These are phyloP conservation scores for Microbotryomycetes sp. DNA, from an alignment of 1,284 basidiomycete genomes.

Conservation along the genomic window DNA sequence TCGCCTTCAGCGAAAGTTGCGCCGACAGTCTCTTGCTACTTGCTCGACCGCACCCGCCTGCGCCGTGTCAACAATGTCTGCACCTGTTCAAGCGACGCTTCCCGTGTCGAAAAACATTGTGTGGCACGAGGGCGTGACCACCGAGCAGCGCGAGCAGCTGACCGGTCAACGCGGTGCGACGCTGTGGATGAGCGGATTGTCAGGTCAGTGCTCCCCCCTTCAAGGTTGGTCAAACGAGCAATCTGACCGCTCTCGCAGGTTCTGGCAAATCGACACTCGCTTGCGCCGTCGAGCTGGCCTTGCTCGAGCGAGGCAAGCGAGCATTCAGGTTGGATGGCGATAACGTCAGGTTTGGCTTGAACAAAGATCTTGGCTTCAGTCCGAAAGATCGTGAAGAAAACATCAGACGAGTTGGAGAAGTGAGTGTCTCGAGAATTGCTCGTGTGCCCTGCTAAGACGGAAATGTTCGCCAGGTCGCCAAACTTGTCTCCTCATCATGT, in stretches of 20 bases:
- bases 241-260: conserved; percentile 21
- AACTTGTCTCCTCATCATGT: conserved; percentile 82
- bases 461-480: conserved; percentile 92
- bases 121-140: conserved; percentile 35
- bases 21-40: too few relatives aligned
- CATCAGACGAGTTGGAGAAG: conserved; percentile 95
- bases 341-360: conserved; percentile 92
- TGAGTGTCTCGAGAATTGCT: conserved; percentile 38
- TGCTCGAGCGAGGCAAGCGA: conserved; percentile 78
- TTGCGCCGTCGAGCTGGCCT: conserved; percentile 91
- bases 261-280: conserved; percentile 82
- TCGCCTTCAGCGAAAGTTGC: too few relatives aligned
- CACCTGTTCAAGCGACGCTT: neutral
- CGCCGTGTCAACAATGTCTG: neutral
- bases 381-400: conserved; percentile 94
- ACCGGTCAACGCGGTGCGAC: conserved; percentile 77
- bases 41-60: too few relatives aligned
- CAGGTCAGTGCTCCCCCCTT: conserved; percentile 51
- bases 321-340: conserved; percentile 93
- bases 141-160: conserved; percentile 58
- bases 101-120: conserved; percentile 28
- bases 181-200: conserved; percentile 91
- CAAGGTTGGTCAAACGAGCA: conserved; percentile 36
- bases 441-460: neutral
- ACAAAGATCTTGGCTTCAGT: conserved; percentile 97